Base-by-base conservation (phyloP, 2,329 filamentous ascomycete species). In the Colletotrichum karsti region DNA sequence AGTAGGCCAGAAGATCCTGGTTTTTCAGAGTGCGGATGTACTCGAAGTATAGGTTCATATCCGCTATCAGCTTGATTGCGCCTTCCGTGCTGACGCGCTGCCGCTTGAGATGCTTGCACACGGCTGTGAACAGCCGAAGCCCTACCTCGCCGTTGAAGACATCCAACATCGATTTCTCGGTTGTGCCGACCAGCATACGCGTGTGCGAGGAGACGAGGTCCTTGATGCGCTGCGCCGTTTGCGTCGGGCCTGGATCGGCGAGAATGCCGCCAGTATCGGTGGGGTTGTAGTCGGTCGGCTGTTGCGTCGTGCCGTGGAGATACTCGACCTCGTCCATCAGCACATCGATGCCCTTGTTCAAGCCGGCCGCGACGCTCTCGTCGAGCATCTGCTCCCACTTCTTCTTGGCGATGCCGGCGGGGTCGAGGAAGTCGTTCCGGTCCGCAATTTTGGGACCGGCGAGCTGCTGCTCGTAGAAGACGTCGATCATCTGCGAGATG, bases 91-190 rank as follows among this genome's bases (percentile, higher is more conserved):
- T 95, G 80, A 99, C 89, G 63, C 96, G 91, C 83, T 98, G 96
- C 9, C 95, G 92, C 84, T 99, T 99, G 72, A 99, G 88, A 81
- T 99, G 96, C 82, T 99, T 99, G 86, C 95, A 98, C 56, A 99
- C 85, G 18, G 93, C 92, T 20, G 92, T 91, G 81, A 98, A 99
- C 58, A 99, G 87, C 26, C 96, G 92, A 71, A 98, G 88, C 1
- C 96, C 96, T 26, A 99, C 95, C 82, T 99, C 96, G 80, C 96
- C 94, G 79, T 97, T 98, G 85, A 99, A 99, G 13, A 99, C 96
- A 76, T 99, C 96, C 26, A 99, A 90, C 87, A 97, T 97, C 70
- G 93, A 95, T 84, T 99, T 99, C 78, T 99, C 96, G 1, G 95
- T 98, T 77, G 93, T 97, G 69, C 96, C 96, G 4, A 93, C 89